These are phyloP conservation scores for Epichloe gansuensis DNA, from an alignment of 2,329 filamentous ascomycete genomes.

Conservation along the genomic window DNA sequence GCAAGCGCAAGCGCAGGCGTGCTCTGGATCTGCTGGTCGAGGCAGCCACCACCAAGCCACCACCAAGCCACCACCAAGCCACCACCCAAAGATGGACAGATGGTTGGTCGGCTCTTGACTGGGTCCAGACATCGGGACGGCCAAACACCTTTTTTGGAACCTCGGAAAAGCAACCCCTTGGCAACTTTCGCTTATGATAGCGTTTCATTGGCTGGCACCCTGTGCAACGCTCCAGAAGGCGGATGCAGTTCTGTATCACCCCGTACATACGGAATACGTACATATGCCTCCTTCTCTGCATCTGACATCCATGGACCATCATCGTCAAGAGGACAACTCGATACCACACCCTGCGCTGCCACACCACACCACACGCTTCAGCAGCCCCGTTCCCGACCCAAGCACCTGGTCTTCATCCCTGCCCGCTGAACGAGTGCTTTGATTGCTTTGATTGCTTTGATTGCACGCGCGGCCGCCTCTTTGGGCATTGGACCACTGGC, in stretches of 20 bases:
- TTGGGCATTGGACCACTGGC: neutral
- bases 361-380: neutral
- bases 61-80: neutral
- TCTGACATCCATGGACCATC: neutral
- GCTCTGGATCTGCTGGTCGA: neutral
- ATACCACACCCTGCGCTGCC: no score
- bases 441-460: neutral
- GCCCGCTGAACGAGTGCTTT: neutral
- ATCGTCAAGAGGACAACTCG: neutral
- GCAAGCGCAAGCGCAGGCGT: neutral
- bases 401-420: neutral
- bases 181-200: slow-evolving; percentile 6
- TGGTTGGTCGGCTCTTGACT: neutral
- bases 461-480: neutral
- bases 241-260: no score
- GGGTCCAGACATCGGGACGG: neutral
- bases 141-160: neutral
- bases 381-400: neutral
- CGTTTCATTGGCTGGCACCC: slow-evolving; percentile 5
- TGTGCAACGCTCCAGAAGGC: no score
- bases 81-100: neutral
- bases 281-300: neutral
- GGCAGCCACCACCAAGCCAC: neutral
- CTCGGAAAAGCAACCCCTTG: neutral
- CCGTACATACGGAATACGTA: neutral